A percentile compares a stretch with the other conserved stretches of the same genome.
Conservation (phyloP, 176 grass and related monocot genomes). For the Oryza meridionalis region DNA sequence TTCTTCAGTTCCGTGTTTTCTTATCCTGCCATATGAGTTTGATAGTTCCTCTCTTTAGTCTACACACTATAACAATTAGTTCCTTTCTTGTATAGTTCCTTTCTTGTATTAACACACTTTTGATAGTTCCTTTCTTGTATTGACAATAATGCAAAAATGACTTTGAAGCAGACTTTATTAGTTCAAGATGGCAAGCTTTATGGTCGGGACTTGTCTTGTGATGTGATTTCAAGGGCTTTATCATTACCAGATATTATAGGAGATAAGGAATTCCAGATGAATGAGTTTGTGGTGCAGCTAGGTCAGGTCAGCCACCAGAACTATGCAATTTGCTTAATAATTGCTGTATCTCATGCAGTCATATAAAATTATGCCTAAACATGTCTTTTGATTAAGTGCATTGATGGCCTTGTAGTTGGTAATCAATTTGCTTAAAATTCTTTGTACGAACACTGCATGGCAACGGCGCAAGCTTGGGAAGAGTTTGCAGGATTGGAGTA, state of each 20-base stretch:
- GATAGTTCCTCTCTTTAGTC: not conserved
- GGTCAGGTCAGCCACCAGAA: conserved; percentile 71
- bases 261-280: conserved; percentile 90
- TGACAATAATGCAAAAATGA: conserved; percentile 31
- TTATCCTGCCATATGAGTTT: conserved; percentile 7
- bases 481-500: conserved; percentile 95
- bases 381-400: conserved; percentile 30
- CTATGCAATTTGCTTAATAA: conserved; percentile 33
- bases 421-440: conserved; percentile 87
- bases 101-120: conserved; percentile 19
- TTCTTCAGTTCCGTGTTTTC: conserved; percentile 17
- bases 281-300: conserved; percentile 96
- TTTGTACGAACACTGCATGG: conserved; percentile 96
- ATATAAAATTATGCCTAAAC: conserved; percentile 12
- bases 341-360: conserved; percentile 24
- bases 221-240: conserved; percentile 87
- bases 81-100: conserved; percentile 41
- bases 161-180: conserved; percentile 68
- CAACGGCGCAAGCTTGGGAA: conserved; percentile 98
- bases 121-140: not conserved
- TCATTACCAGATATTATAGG: conserved; percentile 76
- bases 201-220: conserved; percentile 69
- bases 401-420: conserved; percentile 67
- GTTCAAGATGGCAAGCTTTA: conserved; percentile 90
- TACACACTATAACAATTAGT: conserved; percentile 20